Percentiles rank a stretch among this genome's conserved stretches.
These are phyloP conservation scores for Sapria himalayana DNA, from an alignment of 345 rosid species.

Conservation along the genomic window DNA sequence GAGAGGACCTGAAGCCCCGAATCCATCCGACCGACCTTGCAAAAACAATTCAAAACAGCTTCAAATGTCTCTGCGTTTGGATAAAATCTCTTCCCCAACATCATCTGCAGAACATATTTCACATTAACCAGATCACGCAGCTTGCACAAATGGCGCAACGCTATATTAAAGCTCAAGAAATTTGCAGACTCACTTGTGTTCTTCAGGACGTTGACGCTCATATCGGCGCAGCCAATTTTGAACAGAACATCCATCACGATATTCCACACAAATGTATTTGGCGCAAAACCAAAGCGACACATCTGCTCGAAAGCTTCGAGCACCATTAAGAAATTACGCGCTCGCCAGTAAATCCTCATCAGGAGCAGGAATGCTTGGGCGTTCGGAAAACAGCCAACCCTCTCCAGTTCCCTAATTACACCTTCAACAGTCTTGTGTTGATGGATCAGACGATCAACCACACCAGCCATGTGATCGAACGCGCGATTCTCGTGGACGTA, in stretches of 20 bases:
- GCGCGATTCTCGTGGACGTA: conserved; percentile 32
- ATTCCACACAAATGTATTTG: conserved; percentile 38
- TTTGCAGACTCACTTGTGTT: conserved; percentile 21
- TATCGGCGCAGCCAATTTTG: conserved; percentile 16
- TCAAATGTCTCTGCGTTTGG: conserved; percentile 34
- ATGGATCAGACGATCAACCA: conserved; percentile 18
- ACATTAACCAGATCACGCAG: conserved; percentile 15
- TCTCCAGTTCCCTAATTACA: conserved; percentile 20
- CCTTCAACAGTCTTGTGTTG: conserved; percentile 13
- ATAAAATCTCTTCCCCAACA: conserved; percentile 34
- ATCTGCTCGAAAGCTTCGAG: conserved; percentile 29
- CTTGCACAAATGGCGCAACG: conserved; percentile 37
- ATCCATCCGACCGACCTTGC: conserved; percentile 19
- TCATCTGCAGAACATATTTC: conserved; percentile 21
- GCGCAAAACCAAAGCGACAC: conserved; percentile 26
- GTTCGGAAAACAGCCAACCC: conserved; percentile 22
- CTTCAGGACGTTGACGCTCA: conserved; percentile 21
- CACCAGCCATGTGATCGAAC: conserved; percentile 29
- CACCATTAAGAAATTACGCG: conserved; percentile 26
- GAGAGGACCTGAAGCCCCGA: conserved; percentile 34
- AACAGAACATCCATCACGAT: conserved; percentile 42
- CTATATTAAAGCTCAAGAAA: conserved; percentile 42
- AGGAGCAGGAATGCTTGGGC: conserved; percentile 32
- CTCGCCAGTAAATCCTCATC: conserved; percentile 58
- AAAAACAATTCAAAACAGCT: conserved; percentile 26